Evolutionary conservation across 768 basidiomycete genomes (phyloP).

Genomic region (Hygrocybe coccinea): DNA sequence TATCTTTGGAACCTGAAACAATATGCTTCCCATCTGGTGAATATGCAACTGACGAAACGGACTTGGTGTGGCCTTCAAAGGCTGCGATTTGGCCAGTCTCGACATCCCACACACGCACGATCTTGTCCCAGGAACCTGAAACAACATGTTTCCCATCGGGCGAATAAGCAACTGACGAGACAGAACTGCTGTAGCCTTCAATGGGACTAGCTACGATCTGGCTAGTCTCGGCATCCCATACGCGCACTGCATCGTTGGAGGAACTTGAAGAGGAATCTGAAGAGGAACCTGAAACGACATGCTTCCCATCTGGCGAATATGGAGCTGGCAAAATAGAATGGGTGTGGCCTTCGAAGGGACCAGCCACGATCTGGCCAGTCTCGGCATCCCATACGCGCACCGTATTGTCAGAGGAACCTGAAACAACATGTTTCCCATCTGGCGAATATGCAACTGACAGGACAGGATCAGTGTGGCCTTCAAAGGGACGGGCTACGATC

Average conservation of each 20-base stretch:
- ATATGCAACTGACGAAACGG: conserved; percentile 35
- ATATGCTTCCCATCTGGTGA: conserved; percentile 48
- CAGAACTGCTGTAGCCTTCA: neutral
- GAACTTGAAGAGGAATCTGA: no score
- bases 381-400: conserved; percentile 30
- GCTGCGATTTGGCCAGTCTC: no score
- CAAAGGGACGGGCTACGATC: no score
- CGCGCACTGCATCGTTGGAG: neutral
- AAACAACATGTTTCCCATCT: conserved; percentile 44
- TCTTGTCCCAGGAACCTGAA: no score
- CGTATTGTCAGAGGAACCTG: conserved; percentile 47
- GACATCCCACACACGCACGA: no score
- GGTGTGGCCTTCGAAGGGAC: neutral
- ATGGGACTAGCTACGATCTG: neutral
- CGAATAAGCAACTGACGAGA: no score
- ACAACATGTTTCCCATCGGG: neutral
- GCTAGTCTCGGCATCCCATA: neutral
- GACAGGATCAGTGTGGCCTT: neutral
- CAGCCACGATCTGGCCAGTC: neutral
- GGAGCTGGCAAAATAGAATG: neutral
- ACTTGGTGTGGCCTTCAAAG: no score
- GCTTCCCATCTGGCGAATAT: neutral
- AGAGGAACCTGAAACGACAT: neutral
- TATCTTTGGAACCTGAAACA: conserved; percentile 47
- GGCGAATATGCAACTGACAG: conserved; percentile 44